Evolutionary conservation across 2,329 filamentous ascomycete species (phyloP), one percentile per base, ranked within the genome.

Genomic region (Dactylellina leptospora): DNA sequence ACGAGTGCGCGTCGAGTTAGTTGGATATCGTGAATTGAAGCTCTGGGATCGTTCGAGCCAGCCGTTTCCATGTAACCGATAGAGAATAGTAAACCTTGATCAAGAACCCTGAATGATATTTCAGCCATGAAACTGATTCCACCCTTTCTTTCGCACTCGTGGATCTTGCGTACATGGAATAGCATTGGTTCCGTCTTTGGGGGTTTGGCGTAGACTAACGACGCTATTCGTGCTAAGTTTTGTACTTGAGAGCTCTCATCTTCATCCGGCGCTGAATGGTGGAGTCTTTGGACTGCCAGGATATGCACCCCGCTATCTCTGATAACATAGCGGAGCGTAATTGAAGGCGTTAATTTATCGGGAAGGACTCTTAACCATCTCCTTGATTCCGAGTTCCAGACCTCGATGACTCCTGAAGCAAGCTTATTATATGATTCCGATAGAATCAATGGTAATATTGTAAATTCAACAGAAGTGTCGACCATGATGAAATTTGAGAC

Each of bases 281-380:
- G 25, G 22, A 63, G 11, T n/a, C 45, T 45, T 23, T 61, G 54
- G 28, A 53, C 55, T 3, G 54, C 55, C 45, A 69, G 22, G 4
- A 70, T 18, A 40, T 70, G 56, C 18, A 70, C 45, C 13, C 64
- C 64, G 13, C 23, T 70, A 27, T 58, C 28, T 18, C 64, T 61
- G 42, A 70, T 36, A 10, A 18, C 13, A 25, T 70, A 61, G 6
- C 56, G 51, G 3, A 62, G 20, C 16, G 13, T 13, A 11, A 70
- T 47, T 2, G 40, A 45, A 3, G 36, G 16, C 8, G 11, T 20
- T 4, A 62, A 11, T 3, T 44, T 50, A 11, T 62, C 50, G 10
- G 45, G 36, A 16, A 62, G 33, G 11, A 62, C 36, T 8, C 28
- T 42, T 9, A 70, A 16, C 64, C 64, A 70, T 10, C 28, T 25